Base-by-base conservation (phyloP, 139 green algal genomes). In the Raphidocelis subcapitata region DNA sequence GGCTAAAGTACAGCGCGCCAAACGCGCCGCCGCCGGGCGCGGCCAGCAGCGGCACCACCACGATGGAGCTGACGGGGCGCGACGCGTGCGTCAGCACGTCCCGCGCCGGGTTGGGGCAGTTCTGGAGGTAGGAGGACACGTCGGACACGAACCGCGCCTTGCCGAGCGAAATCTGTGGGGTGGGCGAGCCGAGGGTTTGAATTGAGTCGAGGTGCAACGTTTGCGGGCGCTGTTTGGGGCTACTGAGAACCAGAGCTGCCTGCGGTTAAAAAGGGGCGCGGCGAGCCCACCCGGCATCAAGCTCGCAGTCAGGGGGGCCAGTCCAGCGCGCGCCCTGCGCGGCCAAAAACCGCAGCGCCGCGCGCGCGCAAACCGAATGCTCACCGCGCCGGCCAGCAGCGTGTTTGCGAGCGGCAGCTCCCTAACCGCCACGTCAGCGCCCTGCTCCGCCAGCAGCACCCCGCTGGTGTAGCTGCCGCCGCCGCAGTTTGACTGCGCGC, bases 111-210 rank as follows among this genome's bases (percentile, higher is more conserved):
- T 85, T 89, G 80, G 86, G 86, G 76, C 84, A 89, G 1, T 66
- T 65, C 72, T 78, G 83, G 33, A 89, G 83, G 73, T 87, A 89
- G 3, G 73, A 83, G 3, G 84, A 81, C 47, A 81, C 87, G 74
- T 89, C 84, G 0, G 61, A 79, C 54, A 89, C 84, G 68, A 89
- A 89, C 32, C 84, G 84, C 28, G 84, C 84, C 65, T 89, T 89
- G 76, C 84, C 81, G 76, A 87, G 41, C 41, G 41, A 49, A 8
- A 49, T 12, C 41, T 49, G 41, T 49, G 41, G 41, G 12, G n/a
- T n/a, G n/a, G n/a, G n/a, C n/a, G n/a, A n/a, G n/a, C n/a, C n/a
- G n/a, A n/a, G n/a, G n/a, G n/a, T n/a, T n/a, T n/a, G n/a, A n/a
- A n/a, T n/a, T 49, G 41, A 49, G 41, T 49, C 41, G 12, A 8